phyloP scores from a whole-genome alignment of 2,329 filamentous ascomycete genomes.

The Fusarium sp. region DNA sequence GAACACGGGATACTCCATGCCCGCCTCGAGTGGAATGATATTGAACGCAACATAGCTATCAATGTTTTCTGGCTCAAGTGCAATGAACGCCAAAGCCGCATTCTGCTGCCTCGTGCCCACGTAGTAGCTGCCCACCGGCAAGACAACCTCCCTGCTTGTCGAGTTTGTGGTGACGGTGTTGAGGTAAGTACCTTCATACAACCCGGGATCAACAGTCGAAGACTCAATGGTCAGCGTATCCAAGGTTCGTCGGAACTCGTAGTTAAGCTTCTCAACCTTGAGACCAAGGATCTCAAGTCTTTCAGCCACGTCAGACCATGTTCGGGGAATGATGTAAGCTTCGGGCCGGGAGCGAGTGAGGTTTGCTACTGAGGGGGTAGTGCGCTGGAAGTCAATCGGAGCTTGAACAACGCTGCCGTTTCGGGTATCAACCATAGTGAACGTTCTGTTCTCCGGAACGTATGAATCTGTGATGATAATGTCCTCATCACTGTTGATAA shows the following conservation, averaged over 20 bases:
- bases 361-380: slow-evolving; percentile 13
- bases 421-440: slow-evolving; percentile 10
- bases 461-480: slow-evolving; percentile 12
- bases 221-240: slow-evolving; percentile 7
- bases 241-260: slow-evolving; percentile 1
- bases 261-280: slow-evolving; percentile 11
- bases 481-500: slow-evolving; percentile 19
- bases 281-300: slow-evolving; percentile 1
- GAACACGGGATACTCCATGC: slow-evolving; percentile 25
- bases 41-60: slow-evolving; percentile 29
- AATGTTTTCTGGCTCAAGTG: slow-evolving; percentile 23
- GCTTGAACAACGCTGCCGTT: slow-evolving; percentile 14
- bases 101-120: slow-evolving; percentile 22
- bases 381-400: slow-evolving; percentile 16
- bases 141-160: not conserved
- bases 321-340: slow-evolving; percentile 22
- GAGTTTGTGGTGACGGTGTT: slow-evolving; percentile 26
- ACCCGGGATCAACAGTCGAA: not conserved
- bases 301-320: not conserved
- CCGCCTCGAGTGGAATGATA: slow-evolving; percentile 11
- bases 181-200: slow-evolving; percentile 20
- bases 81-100: slow-evolving; percentile 14
- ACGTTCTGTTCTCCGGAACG: slow-evolving; percentile 1
- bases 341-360: slow-evolving; percentile 10
- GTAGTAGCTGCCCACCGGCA: slow-evolving; percentile 14